Percentiles rank a stretch among this genome's conserved stretches.
Conservation (phyloP, 2,329 filamentous ascomycete genomes). For the Colletotrichum sublineola region DNA sequence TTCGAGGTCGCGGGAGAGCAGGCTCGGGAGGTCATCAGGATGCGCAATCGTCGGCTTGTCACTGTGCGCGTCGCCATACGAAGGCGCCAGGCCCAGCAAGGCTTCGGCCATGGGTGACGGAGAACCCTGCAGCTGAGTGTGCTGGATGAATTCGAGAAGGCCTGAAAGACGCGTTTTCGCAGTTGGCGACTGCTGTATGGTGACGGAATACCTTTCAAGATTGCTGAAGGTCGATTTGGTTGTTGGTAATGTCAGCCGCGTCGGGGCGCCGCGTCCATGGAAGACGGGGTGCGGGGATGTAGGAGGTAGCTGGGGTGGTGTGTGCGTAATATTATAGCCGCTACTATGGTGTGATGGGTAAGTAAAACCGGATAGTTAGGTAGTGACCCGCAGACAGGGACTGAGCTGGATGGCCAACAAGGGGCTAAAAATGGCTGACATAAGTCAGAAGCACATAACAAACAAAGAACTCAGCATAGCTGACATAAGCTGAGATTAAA, state of each 20-base stretch:
- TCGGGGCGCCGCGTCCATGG: constrained; percentile 25
- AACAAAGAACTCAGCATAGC: too few species aligned
- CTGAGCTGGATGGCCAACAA: too few species aligned
- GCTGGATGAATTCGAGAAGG: constrained; percentile 18
- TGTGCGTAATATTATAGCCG: constrained; percentile 7
- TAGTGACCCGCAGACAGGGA: too few species aligned
- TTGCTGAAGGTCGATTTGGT: constrained; percentile 21
- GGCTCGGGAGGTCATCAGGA: constrained; percentile 60
- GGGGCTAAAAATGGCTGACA: too few species aligned
- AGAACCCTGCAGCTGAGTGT: background rate
- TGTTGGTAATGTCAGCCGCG: constrained; percentile 2
- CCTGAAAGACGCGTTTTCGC: constrained; percentile 24
- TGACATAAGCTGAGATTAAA: too few species aligned
- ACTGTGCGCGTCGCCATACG: constrained; percentile 46
- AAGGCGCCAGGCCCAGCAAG: constrained; percentile 44
- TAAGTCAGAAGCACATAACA: too few species aligned
- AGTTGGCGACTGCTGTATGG: constrained; percentile 36
- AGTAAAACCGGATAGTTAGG: too few species aligned
- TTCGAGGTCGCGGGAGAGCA: constrained; percentile 57
- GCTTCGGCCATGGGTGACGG: constrained; percentile 45
- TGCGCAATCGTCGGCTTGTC: constrained; percentile 52
- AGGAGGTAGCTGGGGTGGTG: constrained; percentile 6
- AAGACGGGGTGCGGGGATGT: background rate
- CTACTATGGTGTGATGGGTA: too few species aligned
- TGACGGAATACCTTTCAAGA: constrained; percentile 19